Base-by-base conservation (phyloP, 331 rosid genomes). In the Ulmus americana region DNA sequence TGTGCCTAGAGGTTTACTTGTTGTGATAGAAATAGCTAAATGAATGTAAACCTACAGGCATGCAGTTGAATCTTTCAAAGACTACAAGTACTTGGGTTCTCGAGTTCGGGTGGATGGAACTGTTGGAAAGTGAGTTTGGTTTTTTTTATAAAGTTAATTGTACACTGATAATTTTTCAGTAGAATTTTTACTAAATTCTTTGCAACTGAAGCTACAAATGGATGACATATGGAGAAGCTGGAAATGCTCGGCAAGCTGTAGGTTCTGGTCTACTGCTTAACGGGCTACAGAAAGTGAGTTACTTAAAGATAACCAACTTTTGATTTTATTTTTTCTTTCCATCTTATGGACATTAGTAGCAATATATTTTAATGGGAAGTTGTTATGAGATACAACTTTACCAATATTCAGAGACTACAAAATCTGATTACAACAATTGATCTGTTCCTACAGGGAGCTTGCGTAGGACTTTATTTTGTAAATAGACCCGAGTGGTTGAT, bases 401-500 rank as follows among this genome's bases (percentile, higher is more conserved):
- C 35, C 40, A 39, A 49, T 62, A 11, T 3, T 45, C 5, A 0
- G 5, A 44, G 41, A 16, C 41, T 44, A 18, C 35, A 59, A 28
- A 15, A 18, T 60, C 44, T 45, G 41, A 43, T 61, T 61, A 7
- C 64, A 60, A 10, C 10, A 39, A 10, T 16, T 13, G 41, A n/a
- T 55, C 7, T 39, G 18, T 39, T 10, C 39, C 14, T 58, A 22
- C 63, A 58, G 63, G 63, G 63, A 7, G 63, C 15, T 58, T 41
- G 45, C 46, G 10, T 58, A 5, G 63, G 63, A 58, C 46, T 58
- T 38, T 58, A 58, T n/a, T 58, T 58, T 13, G n/a, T 58, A 12
- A 58, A 58, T 46, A 58, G 63, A 14, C 63, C 63, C 8, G 63
- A 58, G 45, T 58, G 63, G 63, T 22, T 58, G 46, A 58, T 58